Percentiles rank a stretch among this genome's conserved stretches.
Evolutionary conservation across 169 alveolate species (phyloP).

Genomic region (Fabrea salina): DNA sequence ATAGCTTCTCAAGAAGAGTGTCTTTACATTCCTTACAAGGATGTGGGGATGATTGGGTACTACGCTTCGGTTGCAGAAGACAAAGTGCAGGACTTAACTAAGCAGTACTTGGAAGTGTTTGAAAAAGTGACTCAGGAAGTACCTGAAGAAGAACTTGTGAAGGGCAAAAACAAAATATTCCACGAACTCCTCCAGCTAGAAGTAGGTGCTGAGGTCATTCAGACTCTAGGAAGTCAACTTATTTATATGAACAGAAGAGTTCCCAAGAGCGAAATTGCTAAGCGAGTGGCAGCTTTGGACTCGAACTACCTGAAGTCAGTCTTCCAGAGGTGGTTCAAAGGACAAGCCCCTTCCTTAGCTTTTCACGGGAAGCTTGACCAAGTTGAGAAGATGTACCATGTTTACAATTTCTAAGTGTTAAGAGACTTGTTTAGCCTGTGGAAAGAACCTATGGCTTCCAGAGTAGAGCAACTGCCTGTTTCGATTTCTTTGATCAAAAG

Average conservation of each 20-base stretch:
- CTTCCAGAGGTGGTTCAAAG: background rate
- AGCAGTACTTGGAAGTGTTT: constrained; percentile 15
- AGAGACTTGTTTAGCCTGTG: no score
- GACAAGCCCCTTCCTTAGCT: background rate
- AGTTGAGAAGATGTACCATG: background rate
- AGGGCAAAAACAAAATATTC: constrained; percentile 68
- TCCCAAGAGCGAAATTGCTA: constrained; percentile 71
- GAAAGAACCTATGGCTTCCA: no score
- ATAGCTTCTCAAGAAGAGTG: no score
- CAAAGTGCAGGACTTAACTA: constrained; percentile 33
- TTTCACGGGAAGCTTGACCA: background rate
- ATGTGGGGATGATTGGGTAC: constrained; percentile 92
- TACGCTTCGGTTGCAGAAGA: constrained; percentile 35
- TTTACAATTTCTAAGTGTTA: no score
- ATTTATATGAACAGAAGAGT: constrained; percentile 68
- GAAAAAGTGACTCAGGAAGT: background rate
- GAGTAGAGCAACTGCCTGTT: no score
- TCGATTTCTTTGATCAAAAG: no score
- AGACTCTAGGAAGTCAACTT: constrained; percentile 64
- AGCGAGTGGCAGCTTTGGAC: constrained; percentile 48
- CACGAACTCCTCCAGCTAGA: constrained; percentile 55
- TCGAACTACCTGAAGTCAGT: constrained; percentile 1
- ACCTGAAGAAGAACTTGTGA: constrained; percentile 39
- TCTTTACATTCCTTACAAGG: constrained; percentile 79
- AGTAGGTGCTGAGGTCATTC: constrained; percentile 55